phyloP scores from a whole-genome alignment of 345 rosid species.

The Microthlaspi erraticum region DNA sequence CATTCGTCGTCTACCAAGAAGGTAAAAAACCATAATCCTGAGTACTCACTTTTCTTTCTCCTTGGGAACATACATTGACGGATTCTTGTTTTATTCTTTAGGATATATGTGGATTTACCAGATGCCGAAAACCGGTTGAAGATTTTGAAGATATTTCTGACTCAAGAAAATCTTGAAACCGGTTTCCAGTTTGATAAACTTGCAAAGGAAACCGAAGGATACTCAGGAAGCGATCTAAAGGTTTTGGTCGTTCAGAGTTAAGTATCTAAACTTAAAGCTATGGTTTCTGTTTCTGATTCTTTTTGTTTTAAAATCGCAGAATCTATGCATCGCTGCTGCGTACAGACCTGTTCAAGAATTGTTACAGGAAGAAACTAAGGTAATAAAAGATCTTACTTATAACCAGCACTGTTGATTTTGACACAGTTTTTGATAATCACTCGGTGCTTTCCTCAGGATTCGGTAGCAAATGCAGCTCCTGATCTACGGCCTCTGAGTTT shows the following conservation, averaged over 20 bases:
- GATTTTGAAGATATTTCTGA: constrained; percentile 79
- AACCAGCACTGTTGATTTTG: neutral
- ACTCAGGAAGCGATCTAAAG: constrained; percentile 99
- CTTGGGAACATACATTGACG: neutral
- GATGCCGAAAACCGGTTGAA: constrained; percentile 90
- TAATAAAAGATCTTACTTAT: constrained; percentile 30
- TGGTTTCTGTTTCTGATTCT: neutral
- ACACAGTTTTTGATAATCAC: neutral
- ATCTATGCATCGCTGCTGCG: constrained; percentile 96
- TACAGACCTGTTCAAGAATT: constrained; percentile 98
- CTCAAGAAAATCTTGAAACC: constrained; percentile 65
- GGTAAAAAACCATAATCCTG: constrained; percentile 50
- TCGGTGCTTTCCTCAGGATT: constrained; percentile 47
- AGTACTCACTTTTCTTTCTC: neutral
- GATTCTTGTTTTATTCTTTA: constrained; percentile 40
- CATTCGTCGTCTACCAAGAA: constrained; percentile 95
- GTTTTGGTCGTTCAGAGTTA: constrained; percentile 45
- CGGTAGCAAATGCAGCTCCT: constrained; percentile 47
- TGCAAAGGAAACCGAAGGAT: constrained; percentile 89
- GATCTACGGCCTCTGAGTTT: constrained; percentile 66
- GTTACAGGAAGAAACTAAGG: constrained; percentile 80
- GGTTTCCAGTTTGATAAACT: constrained; percentile 69
- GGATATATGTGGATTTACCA: constrained; percentile 95
- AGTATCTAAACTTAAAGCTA: constrained; percentile 19
- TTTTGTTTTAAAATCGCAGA: constrained; percentile 54